Conservation (phyloP, 2,329 filamentous ascomycete species). For the Aciculosporium take region DNA sequence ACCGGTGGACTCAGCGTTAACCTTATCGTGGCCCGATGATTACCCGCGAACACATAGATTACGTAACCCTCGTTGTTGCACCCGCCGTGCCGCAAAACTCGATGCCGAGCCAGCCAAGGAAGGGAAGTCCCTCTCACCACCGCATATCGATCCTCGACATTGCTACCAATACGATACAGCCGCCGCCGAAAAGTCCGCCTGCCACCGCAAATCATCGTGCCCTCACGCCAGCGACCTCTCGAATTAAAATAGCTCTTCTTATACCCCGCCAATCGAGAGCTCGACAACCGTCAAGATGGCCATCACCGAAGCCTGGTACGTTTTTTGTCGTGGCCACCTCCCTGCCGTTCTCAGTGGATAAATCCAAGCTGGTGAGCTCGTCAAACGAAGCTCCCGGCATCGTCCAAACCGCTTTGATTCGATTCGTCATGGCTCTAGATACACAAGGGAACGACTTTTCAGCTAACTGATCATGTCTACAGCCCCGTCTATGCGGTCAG, state of each 20-base stretch:
- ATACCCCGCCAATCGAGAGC: slow-evolving; percentile 10
- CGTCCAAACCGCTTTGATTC: slow-evolving; percentile 6
- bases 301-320: slow-evolving; percentile 67
- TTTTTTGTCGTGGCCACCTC: slow-evolving; percentile 25
- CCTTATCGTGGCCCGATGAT: slow-evolving; percentile 1
- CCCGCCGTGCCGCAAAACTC: slow-evolving; percentile 25
- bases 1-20: no score
- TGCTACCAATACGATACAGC: slow-evolving; percentile 10
- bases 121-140: slow-evolving; percentile 25
- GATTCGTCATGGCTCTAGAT: background rate
- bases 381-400: slow-evolving; percentile 18
- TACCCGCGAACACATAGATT: slow-evolving; percentile 1
- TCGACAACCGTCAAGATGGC: slow-evolving; percentile 44
- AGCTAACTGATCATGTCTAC: slow-evolving; percentile 29
- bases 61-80: slow-evolving; percentile 5
- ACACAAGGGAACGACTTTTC: slow-evolving; percentile 2
- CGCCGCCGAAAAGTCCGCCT: slow-evolving; percentile 13
- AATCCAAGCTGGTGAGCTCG: slow-evolving; percentile 10
- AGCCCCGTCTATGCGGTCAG: slow-evolving; percentile 99
- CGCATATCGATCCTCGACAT: slow-evolving; percentile 14
- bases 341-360: slow-evolving; percentile 17
- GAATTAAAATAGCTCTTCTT: slow-evolving; percentile 5
- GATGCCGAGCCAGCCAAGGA: slow-evolving; percentile 23
- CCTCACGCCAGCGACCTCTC: background rate
- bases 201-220: slow-evolving; percentile 8